Evolutionary conservation across 2,329 filamentous ascomycete genomes (phyloP), one percentile per base, ranked within the genome.

Genomic region (Botrytis pseudocinerea): DNA sequence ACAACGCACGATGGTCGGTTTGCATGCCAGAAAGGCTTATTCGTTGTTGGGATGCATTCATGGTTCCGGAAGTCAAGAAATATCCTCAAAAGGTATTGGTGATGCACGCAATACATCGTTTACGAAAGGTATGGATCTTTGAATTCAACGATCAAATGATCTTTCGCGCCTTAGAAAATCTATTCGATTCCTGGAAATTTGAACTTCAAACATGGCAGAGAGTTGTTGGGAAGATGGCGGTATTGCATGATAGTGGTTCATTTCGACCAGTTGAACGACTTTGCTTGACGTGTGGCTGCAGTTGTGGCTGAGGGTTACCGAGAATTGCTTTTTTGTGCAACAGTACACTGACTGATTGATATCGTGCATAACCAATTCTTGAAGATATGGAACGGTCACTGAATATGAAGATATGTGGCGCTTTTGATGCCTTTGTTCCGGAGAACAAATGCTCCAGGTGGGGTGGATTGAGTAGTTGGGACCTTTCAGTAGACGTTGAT

Each of bases 271-370:
- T 66, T n/a, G 32, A 54, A 28, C 38, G 32, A 51, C 16, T 54
- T 28, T 25, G 48, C 10, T 42, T 42, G 46, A 54, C 6, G 25
- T 22, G 48, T 68, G 64, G 48, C 35, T 57, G 64, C 48, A 40
- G 54, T 66, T 57, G 64, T 68, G 64, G 64, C 48, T 68, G 64
- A 38, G 32, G 25, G 35, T 9, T 35, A 57, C 35, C 64, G 35
- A 65, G 38, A 35, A 51, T 32, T 16, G 25, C n/a, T 57, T 38
- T 38, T 3, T 54, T 40, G 32, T 51, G 32, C 32, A 66, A 38
- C 14, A 6, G 32, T 35, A 6, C 22, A 32, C 38, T 8, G 12
- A 25, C 10, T 66, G 44, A 66, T 66, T 38, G 40, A 38, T 51
- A 22, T 32, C 22, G 60, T 25, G 63, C n/a, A 65, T 16, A n/a